phyloP scores from a whole-genome alignment of 345 rosid species.

The Sonneratia alba region DNA sequence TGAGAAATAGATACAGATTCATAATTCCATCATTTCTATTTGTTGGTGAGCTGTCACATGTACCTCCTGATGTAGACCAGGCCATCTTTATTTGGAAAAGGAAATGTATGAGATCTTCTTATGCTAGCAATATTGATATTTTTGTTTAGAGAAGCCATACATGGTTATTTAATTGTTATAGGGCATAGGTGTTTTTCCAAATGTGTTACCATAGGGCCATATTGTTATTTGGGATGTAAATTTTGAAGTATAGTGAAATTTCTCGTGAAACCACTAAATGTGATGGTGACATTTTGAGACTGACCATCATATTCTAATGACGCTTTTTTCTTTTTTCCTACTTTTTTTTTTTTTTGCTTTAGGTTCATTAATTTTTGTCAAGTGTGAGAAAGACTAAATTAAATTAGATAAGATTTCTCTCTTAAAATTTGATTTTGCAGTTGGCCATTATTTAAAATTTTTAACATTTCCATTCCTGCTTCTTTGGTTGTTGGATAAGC shows the following conservation, averaged over 20 bases:
- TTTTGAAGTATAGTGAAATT: not conserved
- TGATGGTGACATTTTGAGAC: not conserved
- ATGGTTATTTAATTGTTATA: not conserved
- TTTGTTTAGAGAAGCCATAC: not conserved
- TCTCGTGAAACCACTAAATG: not conserved
- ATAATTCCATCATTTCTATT: not conserved
- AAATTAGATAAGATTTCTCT: not conserved
- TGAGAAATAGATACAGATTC: not conserved
- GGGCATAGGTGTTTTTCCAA: not conserved
- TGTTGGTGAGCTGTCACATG: not conserved
- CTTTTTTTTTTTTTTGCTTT: not conserved
- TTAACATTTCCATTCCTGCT: slow-evolving; percentile 6
- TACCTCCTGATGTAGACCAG: not conserved
- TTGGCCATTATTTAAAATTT: not conserved
- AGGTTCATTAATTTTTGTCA: not conserved
- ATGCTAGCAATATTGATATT: not conserved
- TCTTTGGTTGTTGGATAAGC: not conserved
- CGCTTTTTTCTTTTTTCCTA: not conserved
- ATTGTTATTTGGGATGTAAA: not conserved
- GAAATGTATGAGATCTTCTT: not conserved
- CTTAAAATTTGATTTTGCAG: not conserved
- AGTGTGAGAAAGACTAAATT: not conserved
- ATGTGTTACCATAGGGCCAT: not conserved
- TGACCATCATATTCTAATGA: not conserved
- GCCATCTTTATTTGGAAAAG: not conserved